Conservation (phyloP, 371 early-diverging fungal genomes). For the Mucor plumbeus region DNA sequence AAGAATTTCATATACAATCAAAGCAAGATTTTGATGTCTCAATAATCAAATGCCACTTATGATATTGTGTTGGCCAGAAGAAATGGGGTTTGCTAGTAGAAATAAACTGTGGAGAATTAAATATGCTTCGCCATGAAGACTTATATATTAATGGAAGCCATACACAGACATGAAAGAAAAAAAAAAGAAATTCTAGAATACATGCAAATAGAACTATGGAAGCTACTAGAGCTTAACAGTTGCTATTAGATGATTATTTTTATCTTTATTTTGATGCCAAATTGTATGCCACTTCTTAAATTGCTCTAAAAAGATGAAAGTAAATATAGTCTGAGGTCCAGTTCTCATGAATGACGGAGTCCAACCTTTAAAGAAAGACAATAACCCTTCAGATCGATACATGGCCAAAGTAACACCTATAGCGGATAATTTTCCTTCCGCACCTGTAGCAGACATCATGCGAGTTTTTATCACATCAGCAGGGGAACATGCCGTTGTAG, state of each 20-base stretch:
- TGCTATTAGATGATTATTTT: not conserved
- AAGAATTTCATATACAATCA: no score
- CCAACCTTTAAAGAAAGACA: slow-evolving; percentile 79
- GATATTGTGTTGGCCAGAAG: no score
- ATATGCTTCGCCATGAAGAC: no score
- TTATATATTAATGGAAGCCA: no score
- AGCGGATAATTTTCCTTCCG: slow-evolving; percentile 43
- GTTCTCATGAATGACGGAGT: slow-evolving; percentile 65
- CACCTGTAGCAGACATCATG: slow-evolving; percentile 62
- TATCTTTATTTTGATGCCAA: slow-evolving; percentile 15
- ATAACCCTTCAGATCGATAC: slow-evolving; percentile 60
- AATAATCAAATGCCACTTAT: no score
- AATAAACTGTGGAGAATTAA: not conserved
- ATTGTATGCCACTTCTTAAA: slow-evolving; percentile 51
- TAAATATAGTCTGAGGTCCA: slow-evolving; percentile 73
- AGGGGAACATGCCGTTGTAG: slow-evolving; percentile 74
- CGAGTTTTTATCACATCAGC: slow-evolving; percentile 81
- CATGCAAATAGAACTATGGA: not conserved
- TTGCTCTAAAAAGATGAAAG: slow-evolving; percentile 72
- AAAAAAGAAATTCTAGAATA: not conserved
- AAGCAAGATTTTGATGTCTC: no score
- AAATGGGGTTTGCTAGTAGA: no score
- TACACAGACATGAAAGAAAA: not conserved
- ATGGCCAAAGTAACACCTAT: slow-evolving; percentile 49
- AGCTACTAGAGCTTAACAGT: not conserved